Base-by-base conservation (phyloP, 208 protist species). In the Trypanosoma boissoni region DNA sequence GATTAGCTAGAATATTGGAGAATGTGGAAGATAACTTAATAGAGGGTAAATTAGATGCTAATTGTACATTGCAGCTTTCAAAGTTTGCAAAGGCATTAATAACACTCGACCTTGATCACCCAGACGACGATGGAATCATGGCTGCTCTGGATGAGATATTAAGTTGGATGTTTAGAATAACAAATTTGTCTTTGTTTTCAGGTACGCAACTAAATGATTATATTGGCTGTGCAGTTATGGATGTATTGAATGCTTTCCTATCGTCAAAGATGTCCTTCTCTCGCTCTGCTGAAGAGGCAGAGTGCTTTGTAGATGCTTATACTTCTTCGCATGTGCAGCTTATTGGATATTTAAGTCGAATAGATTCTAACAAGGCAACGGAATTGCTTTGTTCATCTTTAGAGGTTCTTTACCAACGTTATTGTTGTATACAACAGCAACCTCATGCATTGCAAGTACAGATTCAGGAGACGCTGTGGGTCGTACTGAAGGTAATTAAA, bases 111-210 rank as follows among this genome's bases (percentile, higher is more conserved):
- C 57, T 44, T 5, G 23, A 34, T 0, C 58, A 68, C 58, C 73
- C 74, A 36, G 72, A 82, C 32, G 70, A 87, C 58, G 76, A 83
- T 6, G 58, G 71, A 39, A 66, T 91, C 24, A 78, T 91, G 78
- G 73, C 84, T 24, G 73, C 70, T 34, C 58, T 95, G 14, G 81
- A 95, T 49, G 80, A 86, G 58, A 18, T 73, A 55, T 59, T 95
- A 21, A 62, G 64, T 39, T 62, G 46, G 9, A 27, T 70, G n/a
- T 70, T 70, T 45, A 57, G 58, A 34, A n/a, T 63, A 43, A n/a
- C 49, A 26, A 21, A 20, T 7, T 53, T 53, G 16, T n/a, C 7
- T 9, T 39, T 41, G 14, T 29, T 10, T 34, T 16, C 37, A 28
- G 48, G 28, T 31, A 8, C 7, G 18, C 6, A 39, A 39, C 34